Evolutionary conservation across 495 filamentous ascomycete species (phyloP), one percentile per base, ranked within the genome.

Genomic region (Xylaria sp.): DNA sequence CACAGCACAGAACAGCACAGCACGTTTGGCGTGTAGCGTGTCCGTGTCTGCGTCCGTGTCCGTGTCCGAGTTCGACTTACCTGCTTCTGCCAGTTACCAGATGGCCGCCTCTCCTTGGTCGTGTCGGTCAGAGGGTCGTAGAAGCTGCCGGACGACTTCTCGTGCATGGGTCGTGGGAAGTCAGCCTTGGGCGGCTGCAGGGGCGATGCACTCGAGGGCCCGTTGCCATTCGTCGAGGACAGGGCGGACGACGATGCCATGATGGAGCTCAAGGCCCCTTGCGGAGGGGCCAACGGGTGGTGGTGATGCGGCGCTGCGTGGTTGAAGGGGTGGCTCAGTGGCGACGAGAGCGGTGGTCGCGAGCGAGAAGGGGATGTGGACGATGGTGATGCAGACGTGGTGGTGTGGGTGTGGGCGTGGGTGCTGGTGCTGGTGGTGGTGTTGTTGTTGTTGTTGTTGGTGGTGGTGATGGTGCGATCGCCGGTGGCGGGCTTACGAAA

Each of bases 51-150:
- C n/a, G n/a, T n/a, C n/a, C n/a, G n/a, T n/a, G n/a, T n/a, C n/a
- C 21, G 15, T 44, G 35, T 19, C 21, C 11, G 21, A 17, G 59
- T 44, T 37, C 2, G 44, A 72, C 77, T 79, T 73, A 77, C 77
- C 70, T 79, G 75, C 58, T 77, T 77, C 12, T 72, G 75, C 77
- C 77, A 79, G 73, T 73, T 78, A 69, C 85, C 84, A 43, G 85
- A 83, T 63, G 82, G 78, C 48, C 81, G 80, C 71, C 85, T 82
- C 74, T 84, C 79, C 67, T 78, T 77, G 61, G 80, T 80, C 19
- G 83, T 82, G 71, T 88, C 87, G 21, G 85, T 83, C 26, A 85
- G 86, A 33, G 86, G 87, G 71, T 89, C 87, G 80, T 89, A 89
- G 76, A 87, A 88, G 74, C 82, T 83, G 69, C 84, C 81, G 43